Conservation (phyloP, 108 stramenopile species). For the Skeletonema menzelii region DNA sequence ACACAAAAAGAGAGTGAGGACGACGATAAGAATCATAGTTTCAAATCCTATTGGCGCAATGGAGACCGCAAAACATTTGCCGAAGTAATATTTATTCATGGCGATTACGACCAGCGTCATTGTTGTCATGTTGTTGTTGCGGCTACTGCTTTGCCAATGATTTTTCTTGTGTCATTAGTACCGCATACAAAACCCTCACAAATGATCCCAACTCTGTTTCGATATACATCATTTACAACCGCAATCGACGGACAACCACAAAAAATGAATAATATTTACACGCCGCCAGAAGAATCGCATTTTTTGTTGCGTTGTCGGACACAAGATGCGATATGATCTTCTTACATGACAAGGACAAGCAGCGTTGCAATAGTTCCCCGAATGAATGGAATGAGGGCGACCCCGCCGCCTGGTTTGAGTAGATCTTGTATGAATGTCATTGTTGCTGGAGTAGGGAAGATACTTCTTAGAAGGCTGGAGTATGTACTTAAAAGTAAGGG, state of each 20-base stretch:
- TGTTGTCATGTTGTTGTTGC: background rate
- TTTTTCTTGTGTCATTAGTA: background rate
- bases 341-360: conserved; percentile 59
- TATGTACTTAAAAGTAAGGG: background rate
- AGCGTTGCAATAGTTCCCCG: conserved; percentile 66
- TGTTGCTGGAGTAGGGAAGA: background rate
- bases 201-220: background rate
- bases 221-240: background rate
- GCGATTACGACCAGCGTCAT: background rate
- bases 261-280: background rate
- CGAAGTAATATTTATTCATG: background rate
- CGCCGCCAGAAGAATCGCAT: background rate
- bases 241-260: background rate
- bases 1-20: background rate
- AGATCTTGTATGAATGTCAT: conserved; percentile 69
- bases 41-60: background rate
- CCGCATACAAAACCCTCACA: background rate
- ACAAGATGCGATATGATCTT: background rate
- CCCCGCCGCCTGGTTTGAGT: conserved; percentile 82
- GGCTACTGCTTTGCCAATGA: background rate
- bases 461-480: background rate
- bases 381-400: conserved; percentile 85
- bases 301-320: background rate
- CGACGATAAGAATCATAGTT: background rate
- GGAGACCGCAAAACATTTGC: background rate